Evolutionary conservation across 1,284 basidiomycete genomes (phyloP).

Genomic region (Blastosporella zonata): DNA sequence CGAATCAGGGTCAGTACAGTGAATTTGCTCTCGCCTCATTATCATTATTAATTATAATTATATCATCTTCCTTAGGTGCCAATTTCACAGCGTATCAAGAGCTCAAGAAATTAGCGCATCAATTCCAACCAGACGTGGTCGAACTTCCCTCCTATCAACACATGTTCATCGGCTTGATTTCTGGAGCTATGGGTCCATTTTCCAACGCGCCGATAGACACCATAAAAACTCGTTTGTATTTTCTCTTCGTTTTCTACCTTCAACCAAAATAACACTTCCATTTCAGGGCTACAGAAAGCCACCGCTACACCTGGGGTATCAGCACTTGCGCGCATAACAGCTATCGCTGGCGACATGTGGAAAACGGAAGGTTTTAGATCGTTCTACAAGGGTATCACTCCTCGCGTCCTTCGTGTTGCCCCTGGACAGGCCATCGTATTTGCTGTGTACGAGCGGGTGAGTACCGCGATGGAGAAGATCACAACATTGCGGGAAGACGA

Average conservation of each 20-base stretch:
- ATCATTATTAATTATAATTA: conserved; percentile 15
- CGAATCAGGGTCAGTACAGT: conserved; percentile 85
- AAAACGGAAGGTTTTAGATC: conserved; percentile 83
- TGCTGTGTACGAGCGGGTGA: conserved; percentile 88
- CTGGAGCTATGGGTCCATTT: conserved; percentile 96
- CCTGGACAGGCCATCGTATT: conserved; percentile 92
- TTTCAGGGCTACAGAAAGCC: conserved; percentile 79
- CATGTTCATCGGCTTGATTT: conserved; percentile 91
- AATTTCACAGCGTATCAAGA: conserved; percentile 99
- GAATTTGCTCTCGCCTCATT: too few species aligned
- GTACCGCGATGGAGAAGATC: conserved; percentile 69
- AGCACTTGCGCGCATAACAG: conserved; percentile 72
- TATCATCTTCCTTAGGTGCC: conserved; percentile 54
- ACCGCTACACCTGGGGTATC: conserved; percentile 76
- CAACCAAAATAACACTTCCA: conserved; percentile 16
- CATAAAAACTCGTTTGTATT: conserved; percentile 83
- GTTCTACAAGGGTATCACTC: conserved; percentile 98
- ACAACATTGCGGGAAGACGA: conserved; percentile 53
- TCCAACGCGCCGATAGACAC: conserved; percentile 98
- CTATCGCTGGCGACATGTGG: conserved; percentile 92
- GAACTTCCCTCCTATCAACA: conserved; percentile 94
- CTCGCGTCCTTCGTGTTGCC: conserved; percentile 93
- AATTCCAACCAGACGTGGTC: conserved; percentile 70
- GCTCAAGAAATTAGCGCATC: conserved; percentile 81
- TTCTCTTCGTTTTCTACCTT: conserved; percentile 6